Conservation (phyloP, 345 rosid species). For the Gossypium anomalum region DNA sequence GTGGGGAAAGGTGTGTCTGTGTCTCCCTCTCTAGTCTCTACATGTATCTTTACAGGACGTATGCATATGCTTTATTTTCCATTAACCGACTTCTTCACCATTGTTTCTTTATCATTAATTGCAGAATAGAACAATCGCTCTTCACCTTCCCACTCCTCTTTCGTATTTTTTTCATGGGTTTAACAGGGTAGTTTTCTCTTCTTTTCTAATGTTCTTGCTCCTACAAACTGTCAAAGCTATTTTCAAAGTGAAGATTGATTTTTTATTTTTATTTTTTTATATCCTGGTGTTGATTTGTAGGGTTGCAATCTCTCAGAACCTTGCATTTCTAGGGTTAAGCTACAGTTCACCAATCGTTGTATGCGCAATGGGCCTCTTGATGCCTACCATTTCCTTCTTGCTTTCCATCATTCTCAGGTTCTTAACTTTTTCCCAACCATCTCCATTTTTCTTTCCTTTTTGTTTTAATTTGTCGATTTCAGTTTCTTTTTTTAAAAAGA, state of each 20-base stretch:
- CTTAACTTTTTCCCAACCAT: neutral
- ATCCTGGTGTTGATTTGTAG: conserved; percentile 48
- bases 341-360: conserved; percentile 78
- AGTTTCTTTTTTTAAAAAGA: neutral
- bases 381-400: conserved; percentile 64
- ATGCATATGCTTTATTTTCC: neutral
- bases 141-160: conserved; percentile 44
- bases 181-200: conserved; percentile 51
- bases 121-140: conserved; percentile 47
- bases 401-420: conserved; percentile 56
- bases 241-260: neutral
- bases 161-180: conserved; percentile 68
- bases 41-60: neutral
- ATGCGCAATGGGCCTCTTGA: conserved; percentile 71
- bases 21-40: neutral
- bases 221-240: conserved; percentile 4
- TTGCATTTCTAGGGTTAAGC: conserved; percentile 59
- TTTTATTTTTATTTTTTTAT: conserved; percentile 49
- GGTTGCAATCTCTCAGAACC: conserved; percentile 58
- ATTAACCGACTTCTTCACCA: neutral
- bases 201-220: conserved; percentile 24
- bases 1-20: conserved; percentile 33
- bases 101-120: conserved; percentile 10
- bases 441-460: neutral
- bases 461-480: neutral